Evolutionary conservation across 176 grass and related monocot species (phyloP), one percentile per base, ranked within the genome.

Genomic region (Eremochloa ophiuroides): DNA sequence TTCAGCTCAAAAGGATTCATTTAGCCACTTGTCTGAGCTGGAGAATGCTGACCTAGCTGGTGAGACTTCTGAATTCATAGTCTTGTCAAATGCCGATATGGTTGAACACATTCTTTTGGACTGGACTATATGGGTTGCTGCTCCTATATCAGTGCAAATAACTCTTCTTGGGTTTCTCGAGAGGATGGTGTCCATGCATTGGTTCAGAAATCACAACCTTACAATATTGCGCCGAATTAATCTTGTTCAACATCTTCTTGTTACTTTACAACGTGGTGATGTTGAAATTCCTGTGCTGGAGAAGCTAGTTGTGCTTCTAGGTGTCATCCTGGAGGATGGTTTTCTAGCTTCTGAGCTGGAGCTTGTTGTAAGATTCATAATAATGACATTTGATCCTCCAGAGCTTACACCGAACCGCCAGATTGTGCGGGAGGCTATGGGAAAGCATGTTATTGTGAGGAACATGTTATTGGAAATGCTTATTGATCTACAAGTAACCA

Each of bases 151-250:
- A 58, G 86, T 99, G 71, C 97, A 99, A 85, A 99, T 99, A 80
- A 91, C 97, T 65, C 88, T 99, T 76, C 93, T 99, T 62, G 89
- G 85, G 64, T 99, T 99, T 91, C 91, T 99, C 6, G 97, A 99
- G 84, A 95, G 93, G 77, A 93, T 99, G 97, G 97, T 99, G 76
- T 99, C 93, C 26, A 99, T 99, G 97, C 97, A 99, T 33, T 95
- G 93, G 89, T 99, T 93, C 63, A 89, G 97, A 86, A 99, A 91
- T 71, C 93, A 99, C 80, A 99, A 99, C 80, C 89, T 99, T 33
- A 96, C 97, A 77, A 91, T 99, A 78, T 73, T 99, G 74, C 97
- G 97, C 27, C 88, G 82, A 70, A 93, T 99, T 84, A 99, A 99
- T 86, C 88, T 99, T 79, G 97, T 99, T 33, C 97, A 95, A 28